These are phyloP conservation scores for Fusarium fracticaudum DNA, from an alignment of 2,329 filamentous ascomycete genomes.

Conservation along the genomic window DNA sequence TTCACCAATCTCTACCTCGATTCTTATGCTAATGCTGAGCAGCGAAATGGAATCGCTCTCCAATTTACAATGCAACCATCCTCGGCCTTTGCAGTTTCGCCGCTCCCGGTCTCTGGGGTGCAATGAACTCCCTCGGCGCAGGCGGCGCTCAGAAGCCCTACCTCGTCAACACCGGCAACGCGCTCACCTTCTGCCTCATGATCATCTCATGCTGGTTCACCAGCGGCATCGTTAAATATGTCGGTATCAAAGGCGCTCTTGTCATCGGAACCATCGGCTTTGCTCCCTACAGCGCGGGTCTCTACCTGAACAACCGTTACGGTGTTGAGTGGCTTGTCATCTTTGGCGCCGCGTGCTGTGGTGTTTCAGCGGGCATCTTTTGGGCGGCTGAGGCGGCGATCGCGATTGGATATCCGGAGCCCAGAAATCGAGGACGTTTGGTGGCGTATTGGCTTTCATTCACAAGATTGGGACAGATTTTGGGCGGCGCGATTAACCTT, in stretches of 20 bases:
- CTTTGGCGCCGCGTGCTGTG: conserved; percentile 54
- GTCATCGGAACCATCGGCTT: conserved; percentile 56
- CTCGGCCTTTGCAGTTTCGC: conserved; percentile 44
- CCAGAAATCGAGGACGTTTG: conserved; percentile 66
- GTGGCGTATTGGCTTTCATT: conserved; percentile 71
- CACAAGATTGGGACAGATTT: conserved; percentile 60
- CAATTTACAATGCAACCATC: conserved; percentile 44
- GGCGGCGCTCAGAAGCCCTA: conserved; percentile 68
- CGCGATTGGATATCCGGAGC: conserved; percentile 71
- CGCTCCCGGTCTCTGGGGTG: conserved; percentile 43
- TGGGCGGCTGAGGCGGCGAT: conserved; percentile 51
- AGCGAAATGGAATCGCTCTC: conserved; percentile 42
- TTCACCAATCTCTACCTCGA: background rate
- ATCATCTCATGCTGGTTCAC: conserved; percentile 62
- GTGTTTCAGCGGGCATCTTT: conserved; percentile 50
- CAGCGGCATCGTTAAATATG: conserved; percentile 36
- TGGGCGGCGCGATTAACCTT: conserved; percentile 74
- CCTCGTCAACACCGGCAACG: conserved; percentile 69
- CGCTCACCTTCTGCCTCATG: conserved; percentile 59
- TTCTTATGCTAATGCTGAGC: background rate
- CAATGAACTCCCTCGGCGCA: conserved; percentile 43
- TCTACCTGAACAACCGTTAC: conserved; percentile 57
- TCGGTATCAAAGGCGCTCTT: conserved; percentile 49
- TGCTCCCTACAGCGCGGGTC: conserved; percentile 53
- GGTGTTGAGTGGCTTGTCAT: conserved; percentile 56